Percentiles rank a stretch among this genome's conserved stretches.
Conservation (phyloP, 345 rosid species). For the Gossypium bickii region DNA sequence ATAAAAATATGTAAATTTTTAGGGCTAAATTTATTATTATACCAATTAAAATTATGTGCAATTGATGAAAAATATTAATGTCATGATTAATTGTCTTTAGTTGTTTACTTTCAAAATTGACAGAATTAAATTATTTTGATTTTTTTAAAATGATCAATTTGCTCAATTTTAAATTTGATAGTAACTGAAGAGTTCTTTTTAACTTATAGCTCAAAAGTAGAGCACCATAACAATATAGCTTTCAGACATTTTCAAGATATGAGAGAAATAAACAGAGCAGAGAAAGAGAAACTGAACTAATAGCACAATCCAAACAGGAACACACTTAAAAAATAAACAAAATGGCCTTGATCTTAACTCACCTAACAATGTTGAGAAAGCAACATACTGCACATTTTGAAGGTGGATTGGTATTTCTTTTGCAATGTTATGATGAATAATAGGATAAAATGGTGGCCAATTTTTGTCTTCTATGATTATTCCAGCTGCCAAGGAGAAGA, state of each 20-base stretch:
- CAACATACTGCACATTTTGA: conserved; percentile 80
- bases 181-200: no score
- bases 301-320: background rate
- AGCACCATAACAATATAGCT: conserved; percentile 7
- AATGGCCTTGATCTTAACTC: conserved; percentile 17
- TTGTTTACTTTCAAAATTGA: no score
- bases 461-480: conserved; percentile 88
- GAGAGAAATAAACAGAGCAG: background rate
- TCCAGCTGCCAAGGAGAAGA: conserved; percentile 65
- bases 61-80: no score
- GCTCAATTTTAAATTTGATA: no score
- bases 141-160: no score
- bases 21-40: no score
- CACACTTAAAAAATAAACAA: background rate
- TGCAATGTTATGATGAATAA: conserved; percentile 92
- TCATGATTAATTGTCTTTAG: no score
- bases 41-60: no score
- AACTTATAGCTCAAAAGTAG: background rate
- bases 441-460: conserved; percentile 90
- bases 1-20: no score
- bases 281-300: background rate
- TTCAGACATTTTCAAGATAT: background rate
- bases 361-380: conserved; percentile 92
- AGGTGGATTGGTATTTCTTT: conserved; percentile 94
- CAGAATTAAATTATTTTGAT: no score